Conservation (phyloP, 306 rosid genomes). For the Clitoria ternatea region DNA sequence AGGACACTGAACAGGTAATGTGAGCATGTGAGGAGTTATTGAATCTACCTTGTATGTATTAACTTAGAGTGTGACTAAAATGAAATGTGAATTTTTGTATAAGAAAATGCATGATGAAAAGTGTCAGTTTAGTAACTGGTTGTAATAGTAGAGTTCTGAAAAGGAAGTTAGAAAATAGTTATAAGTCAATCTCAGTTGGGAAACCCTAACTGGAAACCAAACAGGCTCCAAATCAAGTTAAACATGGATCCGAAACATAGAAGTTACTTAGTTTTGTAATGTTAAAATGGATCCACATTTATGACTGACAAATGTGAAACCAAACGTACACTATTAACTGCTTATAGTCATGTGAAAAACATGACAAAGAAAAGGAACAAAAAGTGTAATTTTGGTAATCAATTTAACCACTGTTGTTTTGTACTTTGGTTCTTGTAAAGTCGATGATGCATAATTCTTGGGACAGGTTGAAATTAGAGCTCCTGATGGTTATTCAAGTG, state of each 20-base stretch:
- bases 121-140: no score
- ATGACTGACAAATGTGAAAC: no score
- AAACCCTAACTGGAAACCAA: no score
- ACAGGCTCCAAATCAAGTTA: no score
- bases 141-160: no score
- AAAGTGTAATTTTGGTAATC: neutral
- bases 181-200: no score
- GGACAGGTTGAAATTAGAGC: constrained; percentile 54
- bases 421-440: neutral
- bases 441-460: neutral
- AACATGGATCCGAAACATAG: no score
- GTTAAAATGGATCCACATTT: no score
- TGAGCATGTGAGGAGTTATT: neutral
- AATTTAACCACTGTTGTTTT: neutral
- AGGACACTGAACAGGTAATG: constrained; percentile 63
- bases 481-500: constrained; percentile 44
- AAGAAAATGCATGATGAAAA: no score
- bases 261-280: no score
- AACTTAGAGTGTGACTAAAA: neutral
- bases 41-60: neutral
- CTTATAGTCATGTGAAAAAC: neutral
- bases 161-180: no score
- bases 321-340: no score
- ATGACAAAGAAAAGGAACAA: neutral
- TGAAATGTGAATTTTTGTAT: neutral